Conservation (phyloP, 345 rosid genomes). For the Lepidium sativum region DNA sequence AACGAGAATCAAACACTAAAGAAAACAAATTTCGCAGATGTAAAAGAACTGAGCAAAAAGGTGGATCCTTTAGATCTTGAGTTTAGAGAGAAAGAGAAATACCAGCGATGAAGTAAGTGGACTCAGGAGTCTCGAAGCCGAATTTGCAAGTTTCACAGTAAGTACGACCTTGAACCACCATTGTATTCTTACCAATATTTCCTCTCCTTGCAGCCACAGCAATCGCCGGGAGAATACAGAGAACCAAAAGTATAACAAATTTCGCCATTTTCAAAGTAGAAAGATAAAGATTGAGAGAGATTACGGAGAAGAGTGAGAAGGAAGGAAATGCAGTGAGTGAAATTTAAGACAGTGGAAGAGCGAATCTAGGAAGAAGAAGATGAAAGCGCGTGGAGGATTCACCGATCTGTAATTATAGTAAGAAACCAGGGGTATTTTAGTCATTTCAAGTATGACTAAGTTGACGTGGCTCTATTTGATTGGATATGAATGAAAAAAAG, state of each 20-base stretch:
- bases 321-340: neutral
- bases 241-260: conserved; percentile 36
- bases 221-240: conserved; percentile 53
- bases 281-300: neutral
- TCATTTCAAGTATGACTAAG: neutral
- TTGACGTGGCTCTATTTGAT: neutral
- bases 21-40: neutral
- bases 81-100: neutral
- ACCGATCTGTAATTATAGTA: neutral
- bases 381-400: conserved; percentile 15
- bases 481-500: neutral
- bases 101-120: conserved; percentile 56
- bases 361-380: conserved; percentile 9
- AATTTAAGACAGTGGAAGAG: conserved; percentile 5
- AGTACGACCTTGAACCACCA: conserved; percentile 49
- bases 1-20: neutral
- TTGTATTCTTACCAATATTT: conserved; percentile 24
- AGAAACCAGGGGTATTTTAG: neutral
- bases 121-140: conserved; percentile 76
- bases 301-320: neutral
- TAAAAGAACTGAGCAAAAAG: neutral
- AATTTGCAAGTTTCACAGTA: conserved; percentile 79
- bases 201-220: conserved; percentile 39
- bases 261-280: conserved; percentile 41
- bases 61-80: neutral